These are phyloP conservation scores for Medakamo hakoo DNA, from an alignment of 139 green algal species.

Conservation along the genomic window DNA sequence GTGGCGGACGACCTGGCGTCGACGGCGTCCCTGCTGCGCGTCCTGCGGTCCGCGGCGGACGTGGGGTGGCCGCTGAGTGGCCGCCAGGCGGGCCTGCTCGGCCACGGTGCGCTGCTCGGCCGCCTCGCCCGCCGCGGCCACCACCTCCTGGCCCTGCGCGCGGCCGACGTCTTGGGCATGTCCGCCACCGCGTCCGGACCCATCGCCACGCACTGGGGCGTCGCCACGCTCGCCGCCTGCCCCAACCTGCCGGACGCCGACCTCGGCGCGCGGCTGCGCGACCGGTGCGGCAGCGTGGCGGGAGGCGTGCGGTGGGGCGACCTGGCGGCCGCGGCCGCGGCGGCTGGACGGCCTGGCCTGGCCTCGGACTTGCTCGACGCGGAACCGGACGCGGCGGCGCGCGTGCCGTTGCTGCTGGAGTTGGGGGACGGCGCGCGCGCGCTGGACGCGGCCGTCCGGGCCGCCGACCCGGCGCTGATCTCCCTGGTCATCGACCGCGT, in stretches of 20 bases:
- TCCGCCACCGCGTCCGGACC: too few relatives aligned
- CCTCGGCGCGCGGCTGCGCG: background rate
- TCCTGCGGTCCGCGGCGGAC: background rate
- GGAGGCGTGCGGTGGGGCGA: background rate
- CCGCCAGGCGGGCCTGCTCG: background rate
- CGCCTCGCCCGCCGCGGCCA: background rate
- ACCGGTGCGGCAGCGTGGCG: background rate
- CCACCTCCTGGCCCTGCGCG: background rate
- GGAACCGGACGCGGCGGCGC: conserved; percentile 6
- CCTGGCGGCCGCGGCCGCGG: background rate
- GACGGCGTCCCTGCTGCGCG: background rate
- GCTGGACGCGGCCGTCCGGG: conserved; percentile 50
- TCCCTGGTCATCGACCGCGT: background rate
- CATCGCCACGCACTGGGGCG: background rate
- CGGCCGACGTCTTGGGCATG: background rate
- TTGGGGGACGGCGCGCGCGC: conserved; percentile 38
- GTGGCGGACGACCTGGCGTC: background rate
- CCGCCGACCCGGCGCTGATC: conserved; percentile 37
- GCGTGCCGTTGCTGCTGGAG: conserved; percentile 36
- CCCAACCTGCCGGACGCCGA: background rate
- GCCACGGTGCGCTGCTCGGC: background rate
- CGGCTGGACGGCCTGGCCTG: background rate
- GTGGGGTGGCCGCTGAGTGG: background rate
- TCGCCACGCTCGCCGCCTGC: background rate
- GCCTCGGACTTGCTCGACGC: background rate